Percentiles rank a stretch among this genome's conserved stretches.
These are phyloP conservation scores for Achlya hypogyna DNA, from an alignment of 352 stramenopile genomes.

Conservation along the genomic window DNA sequence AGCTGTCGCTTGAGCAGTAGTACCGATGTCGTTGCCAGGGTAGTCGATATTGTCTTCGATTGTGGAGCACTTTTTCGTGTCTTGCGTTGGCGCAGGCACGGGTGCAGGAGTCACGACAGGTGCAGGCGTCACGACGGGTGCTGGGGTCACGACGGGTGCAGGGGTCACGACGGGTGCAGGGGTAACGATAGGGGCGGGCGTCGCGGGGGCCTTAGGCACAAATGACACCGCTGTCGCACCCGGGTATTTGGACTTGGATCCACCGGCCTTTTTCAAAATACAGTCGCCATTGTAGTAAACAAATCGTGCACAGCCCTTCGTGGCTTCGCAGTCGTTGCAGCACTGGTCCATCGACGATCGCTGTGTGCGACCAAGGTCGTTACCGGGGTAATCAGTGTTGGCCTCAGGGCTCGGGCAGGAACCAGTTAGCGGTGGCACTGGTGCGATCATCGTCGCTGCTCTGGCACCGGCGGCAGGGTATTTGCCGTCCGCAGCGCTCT, in stretches of 20 bases:
- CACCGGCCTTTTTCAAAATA: neutral
- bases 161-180: neutral
- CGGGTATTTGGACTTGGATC: neutral
- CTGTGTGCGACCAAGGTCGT: neutral
- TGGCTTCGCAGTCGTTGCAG: constrained; percentile 3
- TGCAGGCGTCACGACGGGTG: too few species aligned
- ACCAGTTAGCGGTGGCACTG: neutral
- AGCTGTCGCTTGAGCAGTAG: constrained; percentile 6
- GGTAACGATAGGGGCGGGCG: neutral
- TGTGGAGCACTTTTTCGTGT: neutral
- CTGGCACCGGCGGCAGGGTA: neutral
- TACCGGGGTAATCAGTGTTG: constrained; percentile 8
- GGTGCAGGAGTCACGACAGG: too few species aligned
- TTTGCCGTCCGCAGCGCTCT: neutral
- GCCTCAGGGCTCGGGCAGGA: neutral
- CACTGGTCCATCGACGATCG: neutral
- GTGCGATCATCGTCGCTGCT: neutral
- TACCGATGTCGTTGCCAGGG: constrained; percentile 27
- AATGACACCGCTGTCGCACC: neutral
- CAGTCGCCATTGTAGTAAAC: constrained; percentile 4
- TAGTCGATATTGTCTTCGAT: constrained; percentile 24
- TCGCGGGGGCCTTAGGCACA: neutral
- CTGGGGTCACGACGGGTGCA: neutral
- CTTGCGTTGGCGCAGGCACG: too few species aligned
- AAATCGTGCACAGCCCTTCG: neutral